A percentile compares a stretch with the other conserved stretches of the same genome.
Conservation (phyloP, 2,329 filamentous ascomycete species). For the Xylariales sp. region DNA sequence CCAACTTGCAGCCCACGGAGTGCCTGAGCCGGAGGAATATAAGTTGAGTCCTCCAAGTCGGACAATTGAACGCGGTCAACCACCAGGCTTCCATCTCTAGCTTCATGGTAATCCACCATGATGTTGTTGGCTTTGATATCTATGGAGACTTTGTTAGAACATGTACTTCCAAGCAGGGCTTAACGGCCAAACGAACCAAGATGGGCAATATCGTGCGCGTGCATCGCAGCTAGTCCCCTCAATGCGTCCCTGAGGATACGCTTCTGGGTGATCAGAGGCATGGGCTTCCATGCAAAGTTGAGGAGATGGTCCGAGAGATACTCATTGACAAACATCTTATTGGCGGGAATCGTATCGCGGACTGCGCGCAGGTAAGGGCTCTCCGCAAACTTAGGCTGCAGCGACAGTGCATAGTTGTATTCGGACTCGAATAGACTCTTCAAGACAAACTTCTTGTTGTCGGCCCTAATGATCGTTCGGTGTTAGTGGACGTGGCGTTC, state of each 20-base stretch:
- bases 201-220: slow-evolving; percentile 32
- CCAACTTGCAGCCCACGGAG: slow-evolving; percentile 31
- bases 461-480: slow-evolving; percentile 16
- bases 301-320: slow-evolving; percentile 38
- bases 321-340: slow-evolving; percentile 40
- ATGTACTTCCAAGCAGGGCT: too few species aligned
- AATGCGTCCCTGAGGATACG: slow-evolving; percentile 37
- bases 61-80: slow-evolving; percentile 33
- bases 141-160: too few species aligned
- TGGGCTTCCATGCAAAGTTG: slow-evolving; percentile 32
- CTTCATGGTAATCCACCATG: slow-evolving; percentile 32
- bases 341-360: slow-evolving; percentile 36
- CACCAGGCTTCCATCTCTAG: slow-evolving; percentile 19
- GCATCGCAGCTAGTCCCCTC: slow-evolving; percentile 30
- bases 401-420: slow-evolving; percentile 27
- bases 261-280: slow-evolving; percentile 31
- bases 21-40: slow-evolving; percentile 29
- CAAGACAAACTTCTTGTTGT: slow-evolving; percentile 27
- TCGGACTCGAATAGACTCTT: slow-evolving; percentile 28
- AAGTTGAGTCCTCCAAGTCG: slow-evolving; percentile 35
- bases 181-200: slow-evolving; percentile 25
- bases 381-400: slow-evolving; percentile 23
- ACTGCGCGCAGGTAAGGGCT: slow-evolving; percentile 32
- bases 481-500: slow-evolving; percentile 19
- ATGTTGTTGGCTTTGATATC: slow-evolving; percentile 41